These are phyloP conservation scores for Raphanus hybrid DNA, from an alignment of 441 rosid species.

Conservation along the genomic window DNA sequence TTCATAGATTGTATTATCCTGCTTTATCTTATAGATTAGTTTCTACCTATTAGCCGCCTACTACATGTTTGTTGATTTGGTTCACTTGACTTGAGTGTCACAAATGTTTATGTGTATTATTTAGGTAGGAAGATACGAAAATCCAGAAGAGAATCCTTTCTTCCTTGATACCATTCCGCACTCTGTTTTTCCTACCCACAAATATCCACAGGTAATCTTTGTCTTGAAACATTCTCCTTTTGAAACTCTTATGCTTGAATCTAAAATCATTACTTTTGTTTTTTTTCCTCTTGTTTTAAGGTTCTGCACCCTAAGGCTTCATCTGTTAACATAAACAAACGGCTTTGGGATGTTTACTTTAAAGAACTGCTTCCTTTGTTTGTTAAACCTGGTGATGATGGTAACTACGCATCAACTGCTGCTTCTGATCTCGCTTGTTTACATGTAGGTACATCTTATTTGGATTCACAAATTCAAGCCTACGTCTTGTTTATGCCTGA, in stretches of 20 bases:
- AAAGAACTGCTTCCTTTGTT: slow-evolving; percentile 74
- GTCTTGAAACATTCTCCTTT: slow-evolving; percentile 4
- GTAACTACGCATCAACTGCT: slow-evolving; percentile 74
- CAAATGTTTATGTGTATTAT: slow-evolving; percentile 21
- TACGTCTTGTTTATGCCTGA: background rate
- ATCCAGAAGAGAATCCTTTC: slow-evolving; percentile 86
- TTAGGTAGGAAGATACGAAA: slow-evolving; percentile 77
- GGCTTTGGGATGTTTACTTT: slow-evolving; percentile 73
- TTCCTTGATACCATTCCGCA: slow-evolving; percentile 66
- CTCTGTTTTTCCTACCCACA: slow-evolving; percentile 44
- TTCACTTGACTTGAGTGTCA: background rate
- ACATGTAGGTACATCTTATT: slow-evolving; percentile 53
- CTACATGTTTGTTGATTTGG: background rate
- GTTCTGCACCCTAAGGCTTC: slow-evolving; percentile 64
- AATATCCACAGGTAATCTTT: slow-evolving; percentile 56
- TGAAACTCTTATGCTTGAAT: background rate
- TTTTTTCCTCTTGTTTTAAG: slow-evolving; percentile 40
- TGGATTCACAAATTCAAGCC: background rate
- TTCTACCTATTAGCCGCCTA: background rate
- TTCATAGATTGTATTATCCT: too few relatives aligned
- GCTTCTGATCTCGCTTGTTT: slow-evolving; percentile 70
- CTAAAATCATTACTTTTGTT: background rate
- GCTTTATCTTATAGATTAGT: too few relatives aligned
- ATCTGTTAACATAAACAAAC: slow-evolving; percentile 63
- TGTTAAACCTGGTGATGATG: slow-evolving; percentile 72